Conservation (phyloP, 345 rosid genomes). For the Camelina sativa region DNA sequence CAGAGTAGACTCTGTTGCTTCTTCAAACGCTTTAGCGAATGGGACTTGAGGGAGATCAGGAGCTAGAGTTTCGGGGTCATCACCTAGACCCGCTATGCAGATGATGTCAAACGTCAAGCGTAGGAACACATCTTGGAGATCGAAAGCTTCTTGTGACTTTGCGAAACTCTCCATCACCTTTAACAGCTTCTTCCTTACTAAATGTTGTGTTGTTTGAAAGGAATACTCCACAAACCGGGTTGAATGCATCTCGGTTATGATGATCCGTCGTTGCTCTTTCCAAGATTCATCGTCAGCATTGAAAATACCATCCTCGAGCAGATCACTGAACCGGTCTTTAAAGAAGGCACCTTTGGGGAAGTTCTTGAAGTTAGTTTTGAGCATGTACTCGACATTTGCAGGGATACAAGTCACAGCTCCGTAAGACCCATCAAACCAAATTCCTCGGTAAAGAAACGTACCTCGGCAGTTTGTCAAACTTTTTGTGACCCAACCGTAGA, state of each 20-base stretch:
- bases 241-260: slow-evolving; percentile 55
- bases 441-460: slow-evolving; percentile 55
- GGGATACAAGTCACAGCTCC: slow-evolving; percentile 65
- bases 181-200: slow-evolving; percentile 61
- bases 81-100: slow-evolving; percentile 66
- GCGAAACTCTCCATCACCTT: slow-evolving; percentile 53
- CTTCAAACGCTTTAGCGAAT: slow-evolving; percentile 57
- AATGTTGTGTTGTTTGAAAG: slow-evolving; percentile 47
- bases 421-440: slow-evolving; percentile 60
- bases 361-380: slow-evolving; percentile 68
- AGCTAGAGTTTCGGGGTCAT: slow-evolving; percentile 60
- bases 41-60: slow-evolving; percentile 45
- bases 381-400: slow-evolving; percentile 63
- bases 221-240: slow-evolving; percentile 45
- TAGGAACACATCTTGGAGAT: slow-evolving; percentile 65
- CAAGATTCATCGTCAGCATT: slow-evolving; percentile 65
- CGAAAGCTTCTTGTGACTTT: slow-evolving; percentile 41
- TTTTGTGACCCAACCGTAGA: slow-evolving; percentile 51
- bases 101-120: slow-evolving; percentile 68
- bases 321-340: slow-evolving; percentile 57
- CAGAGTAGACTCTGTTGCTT: slow-evolving; percentile 58
- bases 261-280: slow-evolving; percentile 62
- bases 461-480: slow-evolving; percentile 54
- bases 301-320: slow-evolving; percentile 78
- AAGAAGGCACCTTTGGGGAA: slow-evolving; percentile 69